These are phyloP conservation scores for Colletotrichum tabaci DNA, from an alignment of 2,329 filamentous ascomycete genomes.

Conservation along the genomic window DNA sequence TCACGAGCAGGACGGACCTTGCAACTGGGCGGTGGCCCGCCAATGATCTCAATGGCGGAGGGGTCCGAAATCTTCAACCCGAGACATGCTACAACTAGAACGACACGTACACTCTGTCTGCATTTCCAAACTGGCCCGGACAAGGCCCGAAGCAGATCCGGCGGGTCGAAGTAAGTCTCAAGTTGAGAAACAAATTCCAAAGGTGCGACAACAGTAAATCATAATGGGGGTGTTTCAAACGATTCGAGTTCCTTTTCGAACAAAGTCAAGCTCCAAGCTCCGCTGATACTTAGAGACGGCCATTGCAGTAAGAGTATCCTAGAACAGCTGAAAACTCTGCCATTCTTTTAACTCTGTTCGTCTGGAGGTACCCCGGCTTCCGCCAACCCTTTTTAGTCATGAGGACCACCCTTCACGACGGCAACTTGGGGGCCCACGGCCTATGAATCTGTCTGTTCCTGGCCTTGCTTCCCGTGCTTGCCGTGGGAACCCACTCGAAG, in stretches of 20 bases:
- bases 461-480: conserved; percentile 25
- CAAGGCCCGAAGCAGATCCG: conserved; percentile 4
- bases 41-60: conserved; percentile 25
- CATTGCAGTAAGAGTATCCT: background rate
- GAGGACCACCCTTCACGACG: conserved; percentile 21
- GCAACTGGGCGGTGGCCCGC: background rate
- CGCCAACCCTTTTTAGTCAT: conserved; percentile 5
- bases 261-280: background rate
- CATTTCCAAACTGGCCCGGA: background rate
- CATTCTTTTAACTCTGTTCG: conserved; percentile 3
- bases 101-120: conserved; percentile 19
- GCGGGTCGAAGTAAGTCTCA: conserved; percentile 29
- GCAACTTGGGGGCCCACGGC: background rate
- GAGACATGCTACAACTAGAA: conserved; percentile 27
- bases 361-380: conserved; percentile 11
- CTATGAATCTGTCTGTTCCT: conserved; percentile 11
- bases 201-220: conserved; percentile 4
- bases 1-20: conserved; percentile 15
- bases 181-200: conserved; percentile 11
- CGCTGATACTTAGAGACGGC: background rate
- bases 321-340: conserved; percentile 6
- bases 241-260: background rate
- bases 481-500: conserved; percentile 7
- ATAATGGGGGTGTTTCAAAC: background rate
- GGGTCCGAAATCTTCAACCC: conserved; percentile 15